Evolutionary conservation across 2,329 filamentous ascomycete genomes (phyloP), one percentile per base, ranked within the genome.

Genomic region (Polychaeton citri): DNA sequence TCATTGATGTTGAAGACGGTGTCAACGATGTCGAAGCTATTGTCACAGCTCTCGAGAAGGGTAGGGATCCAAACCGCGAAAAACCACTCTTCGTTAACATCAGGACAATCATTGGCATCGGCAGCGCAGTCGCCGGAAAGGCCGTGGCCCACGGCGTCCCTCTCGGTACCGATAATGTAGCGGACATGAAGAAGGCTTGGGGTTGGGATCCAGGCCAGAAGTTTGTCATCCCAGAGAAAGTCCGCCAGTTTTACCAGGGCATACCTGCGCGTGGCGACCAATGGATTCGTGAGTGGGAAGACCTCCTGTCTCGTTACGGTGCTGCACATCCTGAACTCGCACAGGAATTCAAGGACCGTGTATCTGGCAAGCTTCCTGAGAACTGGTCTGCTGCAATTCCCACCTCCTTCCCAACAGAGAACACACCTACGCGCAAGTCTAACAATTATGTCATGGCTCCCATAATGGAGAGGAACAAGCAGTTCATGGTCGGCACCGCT

Each of bases 51-150:
- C 51, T 74, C 19, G 52, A 64, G 30, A 51, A 58, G 16, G 67
- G 67, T 6, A 61, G 63, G 33, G 45, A 49, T 2, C 60, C 57
- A 2, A 59, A 50, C 5, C 21, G 24, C 5, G 59, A 65, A 2
- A 71, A 71, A 46, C 72, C 71, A 0, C 68, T 65, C 0, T 74
- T 76, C 42, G 66, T 76, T 57, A 76, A 76, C 42, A 58, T 74
- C 19, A 62, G 61, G 26, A 75, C 71, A 2, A 59, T 69, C 19
- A 75, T 75, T 16, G 71, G 71, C 2, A 47, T 72, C 0, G 68
- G 68, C 12, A 72, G 62, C 43, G 56, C 56, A 3, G 58, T 62
- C 4, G 65, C 64, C 1, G 68, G 68, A 4, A 54, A 69, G 10
- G 71, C 72, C 3, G 64, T 64, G 15, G 68, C 72, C 1, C 74